Evolutionary conservation across 2,329 filamentous ascomycete genomes (phyloP).

Genomic region (Aureobasidium subglaciale): DNA sequence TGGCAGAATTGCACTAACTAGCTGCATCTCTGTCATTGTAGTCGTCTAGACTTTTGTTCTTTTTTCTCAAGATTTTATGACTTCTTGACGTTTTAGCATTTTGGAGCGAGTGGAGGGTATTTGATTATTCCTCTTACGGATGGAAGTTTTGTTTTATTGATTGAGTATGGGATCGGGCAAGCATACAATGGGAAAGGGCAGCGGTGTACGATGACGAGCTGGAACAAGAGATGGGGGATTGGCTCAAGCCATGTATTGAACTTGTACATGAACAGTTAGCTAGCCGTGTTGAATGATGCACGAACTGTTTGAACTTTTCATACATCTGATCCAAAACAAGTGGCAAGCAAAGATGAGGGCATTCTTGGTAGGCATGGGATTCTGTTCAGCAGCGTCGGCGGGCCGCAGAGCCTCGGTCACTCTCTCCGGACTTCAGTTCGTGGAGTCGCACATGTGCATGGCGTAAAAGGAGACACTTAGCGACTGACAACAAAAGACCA

Average conservation of each 20-base stretch:
- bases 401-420: neutral
- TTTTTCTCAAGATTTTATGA: conserved; percentile 3
- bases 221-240: neutral
- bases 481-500: neutral
- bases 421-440: conserved; percentile 3
- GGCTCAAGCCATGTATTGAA: conserved; percentile 4
- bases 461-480: neutral
- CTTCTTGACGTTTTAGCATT: conserved; percentile 10
- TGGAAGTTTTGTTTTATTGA: neutral
- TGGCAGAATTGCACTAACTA: neutral
- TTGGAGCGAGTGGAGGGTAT: conserved; percentile 3
- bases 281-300: neutral
- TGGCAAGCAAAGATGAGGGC: too few relatives aligned
- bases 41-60: neutral
- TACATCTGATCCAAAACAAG: too few relatives aligned
- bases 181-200: neutral
- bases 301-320: neutral
- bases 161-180: neutral
- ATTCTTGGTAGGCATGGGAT: too few relatives aligned
- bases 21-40: neutral
- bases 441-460: neutral
- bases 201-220: neutral
- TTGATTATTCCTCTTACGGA: neutral
- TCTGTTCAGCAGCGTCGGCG: neutral
- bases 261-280: neutral